A percentile compares a stretch with the other conserved stretches of the same genome.
Conservation (phyloP, 2,329 filamentous ascomycete genomes). For the Alternaria brassicicola region DNA sequence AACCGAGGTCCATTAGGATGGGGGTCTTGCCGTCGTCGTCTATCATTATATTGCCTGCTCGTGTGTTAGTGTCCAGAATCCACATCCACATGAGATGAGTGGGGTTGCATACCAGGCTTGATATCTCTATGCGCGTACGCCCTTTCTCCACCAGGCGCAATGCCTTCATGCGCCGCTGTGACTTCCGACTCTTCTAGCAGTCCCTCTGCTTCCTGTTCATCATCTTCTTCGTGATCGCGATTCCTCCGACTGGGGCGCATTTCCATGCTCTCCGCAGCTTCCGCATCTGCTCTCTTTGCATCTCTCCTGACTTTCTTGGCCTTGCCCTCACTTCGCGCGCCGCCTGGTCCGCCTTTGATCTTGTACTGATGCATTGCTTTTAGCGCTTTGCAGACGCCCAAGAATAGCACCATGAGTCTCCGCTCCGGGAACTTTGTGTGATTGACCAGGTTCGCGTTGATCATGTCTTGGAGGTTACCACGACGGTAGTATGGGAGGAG, state of each 20-base stretch:
- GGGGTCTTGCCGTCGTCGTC: constrained; percentile 85
- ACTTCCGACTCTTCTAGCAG: constrained; percentile 83
- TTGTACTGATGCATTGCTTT: constrained; percentile 91
- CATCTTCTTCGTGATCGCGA: constrained; percentile 63
- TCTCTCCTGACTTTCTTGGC: constrained; percentile 62
- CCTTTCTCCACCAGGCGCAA: constrained; percentile 70
- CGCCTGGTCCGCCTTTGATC: constrained; percentile 63
- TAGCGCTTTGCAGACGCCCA: constrained; percentile 88
- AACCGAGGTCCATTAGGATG: constrained; percentile 97
- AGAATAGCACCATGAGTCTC: constrained; percentile 84
- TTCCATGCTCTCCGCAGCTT: constrained; percentile 53
- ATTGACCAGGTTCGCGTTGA: constrained; percentile 98
- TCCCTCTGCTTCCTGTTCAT: constrained; percentile 78
- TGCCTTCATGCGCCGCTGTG: constrained; percentile 68
- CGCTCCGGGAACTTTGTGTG: constrained; percentile 88
- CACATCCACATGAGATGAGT: background rate
- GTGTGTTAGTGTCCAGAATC: constrained; percentile 15
- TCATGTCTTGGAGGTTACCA: constrained; percentile 95
- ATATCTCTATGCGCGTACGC: constrained; percentile 96
- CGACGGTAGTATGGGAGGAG: constrained; percentile 92
- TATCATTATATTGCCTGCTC: constrained; percentile 91
- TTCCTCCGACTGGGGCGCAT: constrained; percentile 50
- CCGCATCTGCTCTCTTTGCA: constrained; percentile 61
- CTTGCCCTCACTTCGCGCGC: constrained; percentile 57
- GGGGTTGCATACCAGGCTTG: constrained; percentile 76